phyloP scores from a whole-genome alignment of 805 yeast species.

The Millerago galiae region DNA sequence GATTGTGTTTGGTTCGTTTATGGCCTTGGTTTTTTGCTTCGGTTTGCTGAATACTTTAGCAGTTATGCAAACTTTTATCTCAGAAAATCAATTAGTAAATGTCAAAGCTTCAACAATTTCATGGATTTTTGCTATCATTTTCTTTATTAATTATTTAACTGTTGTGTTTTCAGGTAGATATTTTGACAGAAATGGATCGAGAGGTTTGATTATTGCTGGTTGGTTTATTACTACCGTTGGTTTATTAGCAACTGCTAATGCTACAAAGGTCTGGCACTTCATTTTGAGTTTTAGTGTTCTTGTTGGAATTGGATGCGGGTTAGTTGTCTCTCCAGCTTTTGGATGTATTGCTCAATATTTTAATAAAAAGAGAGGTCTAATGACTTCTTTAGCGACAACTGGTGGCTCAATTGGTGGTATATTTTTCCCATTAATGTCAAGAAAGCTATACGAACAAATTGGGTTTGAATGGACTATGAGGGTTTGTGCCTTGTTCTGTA shows the following conservation, averaged over 20 bases:
- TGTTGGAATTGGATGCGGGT: constrained; percentile 52
- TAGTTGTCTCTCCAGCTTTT: constrained; percentile 49
- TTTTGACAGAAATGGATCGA: constrained; percentile 49
- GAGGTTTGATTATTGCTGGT: constrained; percentile 35
- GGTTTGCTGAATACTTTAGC: constrained; percentile 57
- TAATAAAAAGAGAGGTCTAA: constrained; percentile 47
- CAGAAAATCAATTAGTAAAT: constrained; percentile 44
- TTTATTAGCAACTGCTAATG: constrained; percentile 43
- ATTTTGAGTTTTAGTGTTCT: constrained; percentile 48
- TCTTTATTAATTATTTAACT: constrained; percentile 40
- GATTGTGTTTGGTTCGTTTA: constrained; percentile 51
- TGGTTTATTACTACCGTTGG: constrained; percentile 39
- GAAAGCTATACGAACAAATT: constrained; percentile 35
- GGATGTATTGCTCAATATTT: constrained; percentile 64
- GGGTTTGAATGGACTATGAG: constrained; percentile 57
- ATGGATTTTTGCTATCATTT: constrained; percentile 58
- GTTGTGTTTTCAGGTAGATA: constrained; percentile 50
- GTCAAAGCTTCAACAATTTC: constrained; percentile 43
- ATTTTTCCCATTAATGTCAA: constrained; percentile 45
- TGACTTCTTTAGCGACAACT: constrained; percentile 39
- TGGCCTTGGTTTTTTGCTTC: constrained; percentile 46
- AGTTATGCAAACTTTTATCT: constrained; percentile 54
- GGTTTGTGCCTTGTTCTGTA: constrained; percentile 38
- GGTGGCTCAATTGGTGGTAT: constrained; percentile 54
- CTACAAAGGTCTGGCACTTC: constrained; percentile 51